Conservation (phyloP, 2,329 filamentous ascomycete genomes). For the Penicillium capsulatum region DNA sequence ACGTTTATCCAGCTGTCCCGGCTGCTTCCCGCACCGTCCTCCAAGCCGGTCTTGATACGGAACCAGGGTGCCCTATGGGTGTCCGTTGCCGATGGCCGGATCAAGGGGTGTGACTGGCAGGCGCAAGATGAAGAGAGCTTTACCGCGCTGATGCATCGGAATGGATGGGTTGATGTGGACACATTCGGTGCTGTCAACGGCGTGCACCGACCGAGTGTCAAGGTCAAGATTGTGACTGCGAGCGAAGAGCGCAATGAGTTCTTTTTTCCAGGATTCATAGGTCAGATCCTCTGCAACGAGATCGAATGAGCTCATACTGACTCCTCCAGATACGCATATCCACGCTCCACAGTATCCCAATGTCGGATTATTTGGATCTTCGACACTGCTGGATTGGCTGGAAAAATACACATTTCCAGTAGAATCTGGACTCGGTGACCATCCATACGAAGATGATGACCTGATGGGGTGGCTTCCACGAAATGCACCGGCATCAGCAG, state of each 20-base stretch:
- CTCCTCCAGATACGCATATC: constrained; percentile 76
- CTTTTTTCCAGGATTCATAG: constrained; percentile 49
- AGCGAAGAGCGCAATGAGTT: constrained; percentile 43
- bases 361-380: constrained; percentile 86
- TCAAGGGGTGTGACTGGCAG: constrained; percentile 35
- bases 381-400: constrained; percentile 89
- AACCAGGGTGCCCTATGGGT: constrained; percentile 46
- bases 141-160: constrained; percentile 24
- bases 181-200: constrained; percentile 12
- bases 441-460: constrained; percentile 2
- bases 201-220: constrained; percentile 5
- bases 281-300: constrained; percentile 23
- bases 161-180: constrained; percentile 31
- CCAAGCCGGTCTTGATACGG: constrained; percentile 50
- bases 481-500: constrained; percentile 26
- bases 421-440: constrained; percentile 65
- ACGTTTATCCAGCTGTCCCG: constrained; percentile 57
- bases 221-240: constrained; percentile 34
- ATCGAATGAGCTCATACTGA: not conserved
- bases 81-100: constrained; percentile 29
- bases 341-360: constrained; percentile 96
- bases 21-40: constrained; percentile 3
- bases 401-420: constrained; percentile 92
- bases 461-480: not conserved
- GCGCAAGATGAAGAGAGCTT: constrained; percentile 24